phyloP scores from a whole-genome alignment of 306 rosid species.

The Lathyrus tuberosus region DNA sequence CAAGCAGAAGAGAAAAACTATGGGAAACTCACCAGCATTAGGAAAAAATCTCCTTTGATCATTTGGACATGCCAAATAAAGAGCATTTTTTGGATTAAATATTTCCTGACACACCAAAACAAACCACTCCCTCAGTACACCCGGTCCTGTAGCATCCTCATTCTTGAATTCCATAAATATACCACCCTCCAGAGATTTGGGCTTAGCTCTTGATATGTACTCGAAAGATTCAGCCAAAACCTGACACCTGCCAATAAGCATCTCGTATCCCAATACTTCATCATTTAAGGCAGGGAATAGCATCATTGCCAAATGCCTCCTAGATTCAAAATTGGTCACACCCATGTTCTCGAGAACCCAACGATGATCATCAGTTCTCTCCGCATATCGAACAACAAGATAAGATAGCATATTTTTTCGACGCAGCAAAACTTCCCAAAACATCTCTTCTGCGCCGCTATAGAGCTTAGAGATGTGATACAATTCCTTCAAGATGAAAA shows the following conservation, averaged over 20 bases:
- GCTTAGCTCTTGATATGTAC: constrained; percentile 57
- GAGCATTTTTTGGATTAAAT: constrained; percentile 71
- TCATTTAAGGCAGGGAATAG: constrained; percentile 67
- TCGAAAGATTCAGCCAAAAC: constrained; percentile 71
- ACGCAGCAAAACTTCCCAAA: constrained; percentile 54
- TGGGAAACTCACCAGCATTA: constrained; percentile 64
- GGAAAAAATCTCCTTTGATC: constrained; percentile 81
- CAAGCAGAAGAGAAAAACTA: neutral
- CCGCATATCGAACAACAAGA: constrained; percentile 50
- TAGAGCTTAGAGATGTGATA: constrained; percentile 53
- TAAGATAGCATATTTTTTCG: constrained; percentile 48
- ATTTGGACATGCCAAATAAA: constrained; percentile 76
- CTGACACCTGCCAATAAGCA: constrained; percentile 80
- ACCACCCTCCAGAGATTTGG: constrained; percentile 56
- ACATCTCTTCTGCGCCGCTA: constrained; percentile 52
- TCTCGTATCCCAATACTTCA: constrained; percentile 67
- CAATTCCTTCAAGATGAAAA: constrained; percentile 62
- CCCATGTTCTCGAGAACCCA: constrained; percentile 70
- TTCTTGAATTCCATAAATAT: constrained; percentile 73
- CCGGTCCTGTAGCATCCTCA: constrained; percentile 91
- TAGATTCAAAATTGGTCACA: constrained; percentile 58
- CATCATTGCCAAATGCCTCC: constrained; percentile 79
- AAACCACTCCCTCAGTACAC: constrained; percentile 90
- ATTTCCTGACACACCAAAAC: constrained; percentile 75
- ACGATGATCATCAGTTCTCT: constrained; percentile 50